phyloP scores from a whole-genome alignment of 169 alveolate species.

The Plasmodium relictum region DNA sequence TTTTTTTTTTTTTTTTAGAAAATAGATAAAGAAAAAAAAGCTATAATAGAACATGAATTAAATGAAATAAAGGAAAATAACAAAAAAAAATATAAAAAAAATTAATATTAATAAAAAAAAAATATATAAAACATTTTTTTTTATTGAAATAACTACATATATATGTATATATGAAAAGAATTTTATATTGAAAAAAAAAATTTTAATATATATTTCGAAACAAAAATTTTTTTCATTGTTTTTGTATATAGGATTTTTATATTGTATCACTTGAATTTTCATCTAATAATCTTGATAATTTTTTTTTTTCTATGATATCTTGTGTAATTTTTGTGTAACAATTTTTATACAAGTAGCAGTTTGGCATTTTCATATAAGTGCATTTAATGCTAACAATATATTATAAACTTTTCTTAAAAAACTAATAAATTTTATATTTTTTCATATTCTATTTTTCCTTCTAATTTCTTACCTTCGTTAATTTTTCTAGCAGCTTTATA shows the following conservation, averaged over 20 bases:
- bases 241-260: background rate
- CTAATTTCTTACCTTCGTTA: constrained; percentile 96
- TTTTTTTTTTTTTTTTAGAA: constrained; percentile 22
- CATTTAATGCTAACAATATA: too few species aligned
- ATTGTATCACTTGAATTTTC: background rate
- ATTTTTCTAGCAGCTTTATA: constrained; percentile 97
- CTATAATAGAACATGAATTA: constrained; percentile 50
- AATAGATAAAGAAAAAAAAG: constrained; percentile 36
- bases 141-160: too few species aligned
- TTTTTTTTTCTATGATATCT: background rate
- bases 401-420: too few species aligned
- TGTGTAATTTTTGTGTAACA: background rate
- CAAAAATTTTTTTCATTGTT: too few species aligned
- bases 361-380: background rate
- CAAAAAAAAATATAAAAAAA: constrained; percentile 20
- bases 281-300: background rate
- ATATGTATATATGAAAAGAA: constrained; percentile 17
- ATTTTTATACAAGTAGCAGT: background rate
- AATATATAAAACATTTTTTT: too few species aligned
- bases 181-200: background rate
- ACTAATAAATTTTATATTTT: constrained; percentile 78
- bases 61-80: constrained; percentile 33
- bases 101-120: background rate
- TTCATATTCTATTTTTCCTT: constrained; percentile 96
- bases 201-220: too few species aligned